Percentiles rank a stretch among this genome's conserved stretches.
Conservation (phyloP, 2,329 filamentous ascomycete species). For the Rosellinia necatrix region DNA sequence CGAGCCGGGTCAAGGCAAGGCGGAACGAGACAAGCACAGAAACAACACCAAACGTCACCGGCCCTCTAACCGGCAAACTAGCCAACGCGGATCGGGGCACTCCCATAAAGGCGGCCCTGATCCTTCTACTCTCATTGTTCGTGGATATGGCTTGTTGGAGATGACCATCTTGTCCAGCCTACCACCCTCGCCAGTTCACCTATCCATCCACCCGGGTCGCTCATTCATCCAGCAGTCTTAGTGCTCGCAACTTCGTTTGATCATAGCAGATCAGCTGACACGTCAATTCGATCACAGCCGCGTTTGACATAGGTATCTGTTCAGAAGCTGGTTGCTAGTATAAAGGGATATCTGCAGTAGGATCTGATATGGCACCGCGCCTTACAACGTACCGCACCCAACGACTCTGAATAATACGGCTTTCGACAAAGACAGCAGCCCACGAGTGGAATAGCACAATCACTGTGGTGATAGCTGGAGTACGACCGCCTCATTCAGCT, state of each 20-base stretch:
- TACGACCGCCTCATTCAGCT: slow-evolving; percentile 1
- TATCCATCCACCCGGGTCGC: slow-evolving; percentile 7
- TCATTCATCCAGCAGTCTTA: neutral
- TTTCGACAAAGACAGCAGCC: slow-evolving; percentile 16
- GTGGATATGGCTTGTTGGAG: slow-evolving; percentile 36
- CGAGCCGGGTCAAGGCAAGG: neutral
- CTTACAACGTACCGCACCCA: no score
- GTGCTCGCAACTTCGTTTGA: slow-evolving; percentile 1
- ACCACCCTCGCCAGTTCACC: neutral
- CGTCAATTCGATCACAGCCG: neutral
- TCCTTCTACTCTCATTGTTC: slow-evolving; percentile 11
- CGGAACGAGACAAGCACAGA: slow-evolving; percentile 13
- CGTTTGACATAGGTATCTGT: neutral
- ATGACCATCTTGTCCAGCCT: slow-evolving; percentile 29
- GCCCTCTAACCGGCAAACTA: neutral
- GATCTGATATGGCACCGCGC: no score
- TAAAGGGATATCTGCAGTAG: no score
- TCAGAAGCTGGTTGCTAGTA: neutral
- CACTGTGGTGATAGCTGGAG: neutral
- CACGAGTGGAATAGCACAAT: slow-evolving; percentile 9
- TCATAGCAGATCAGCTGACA: slow-evolving; percentile 2
- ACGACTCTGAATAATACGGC: neutral
- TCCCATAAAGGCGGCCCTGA: slow-evolving; percentile 18
- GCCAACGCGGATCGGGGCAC: slow-evolving; percentile 7
- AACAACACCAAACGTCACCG: slow-evolving; percentile 7